Conservation (phyloP, 2,329 filamentous ascomycete genomes). For the Didymella pinodella region DNA sequence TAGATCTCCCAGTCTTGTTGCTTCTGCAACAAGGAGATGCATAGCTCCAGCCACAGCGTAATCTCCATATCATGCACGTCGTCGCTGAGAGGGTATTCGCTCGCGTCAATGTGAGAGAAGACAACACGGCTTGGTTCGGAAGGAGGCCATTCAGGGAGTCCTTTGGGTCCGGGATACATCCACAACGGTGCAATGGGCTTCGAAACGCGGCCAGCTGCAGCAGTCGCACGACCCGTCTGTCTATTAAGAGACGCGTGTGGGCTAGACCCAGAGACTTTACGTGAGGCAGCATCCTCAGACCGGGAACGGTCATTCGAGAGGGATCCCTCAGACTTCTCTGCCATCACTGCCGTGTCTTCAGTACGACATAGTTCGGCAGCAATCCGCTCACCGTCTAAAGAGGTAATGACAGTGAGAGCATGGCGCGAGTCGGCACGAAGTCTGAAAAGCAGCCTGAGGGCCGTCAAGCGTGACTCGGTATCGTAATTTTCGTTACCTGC, state of each 20-base stretch:
- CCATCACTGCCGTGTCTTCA: constrained; percentile 58
- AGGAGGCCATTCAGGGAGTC: constrained; percentile 63
- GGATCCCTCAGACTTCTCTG: constrained; percentile 54
- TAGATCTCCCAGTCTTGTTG: constrained; percentile 91
- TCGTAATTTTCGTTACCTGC: constrained; percentile 44
- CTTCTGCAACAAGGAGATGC: constrained; percentile 76
- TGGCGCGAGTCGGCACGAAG: constrained; percentile 83
- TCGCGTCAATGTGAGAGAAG: constrained; percentile 57
- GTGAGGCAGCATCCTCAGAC: constrained; percentile 42
- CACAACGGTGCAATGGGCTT: constrained; percentile 58
- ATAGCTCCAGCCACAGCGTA: constrained; percentile 74
- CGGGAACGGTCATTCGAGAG: constrained; percentile 28
- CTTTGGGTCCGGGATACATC: constrained; percentile 64
- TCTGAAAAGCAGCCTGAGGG: constrained; percentile 69
- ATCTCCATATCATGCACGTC: constrained; percentile 60
- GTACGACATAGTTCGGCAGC: constrained; percentile 75
- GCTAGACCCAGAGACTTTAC: constrained; percentile 41
- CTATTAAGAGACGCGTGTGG: constrained; percentile 46
- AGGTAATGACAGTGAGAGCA: constrained; percentile 73
- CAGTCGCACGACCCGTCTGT: constrained; percentile 36
- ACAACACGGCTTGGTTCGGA: constrained; percentile 59
- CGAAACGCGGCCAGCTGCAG: constrained; percentile 38
- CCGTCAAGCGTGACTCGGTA: constrained; percentile 50
- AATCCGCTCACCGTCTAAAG: constrained; percentile 75
- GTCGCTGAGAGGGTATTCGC: constrained; percentile 42